phyloP scores from a whole-genome alignment of 345 rosid species.

The Rhodamnia rubescens region DNA sequence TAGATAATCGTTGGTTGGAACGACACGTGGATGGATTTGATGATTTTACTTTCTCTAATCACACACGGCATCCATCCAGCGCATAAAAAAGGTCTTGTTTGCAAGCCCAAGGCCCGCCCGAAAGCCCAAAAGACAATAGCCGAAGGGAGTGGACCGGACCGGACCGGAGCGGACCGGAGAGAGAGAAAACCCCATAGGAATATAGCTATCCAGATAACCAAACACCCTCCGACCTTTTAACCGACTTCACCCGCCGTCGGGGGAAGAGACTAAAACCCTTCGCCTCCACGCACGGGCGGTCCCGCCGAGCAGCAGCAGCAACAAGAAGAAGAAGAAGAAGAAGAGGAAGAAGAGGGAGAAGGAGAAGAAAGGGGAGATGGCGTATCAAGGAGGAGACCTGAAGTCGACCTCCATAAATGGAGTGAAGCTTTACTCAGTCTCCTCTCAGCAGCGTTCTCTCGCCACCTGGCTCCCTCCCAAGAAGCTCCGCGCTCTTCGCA shows the following conservation, averaged over 20 bases:
- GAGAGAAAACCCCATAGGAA: not conserved
- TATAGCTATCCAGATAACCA: not conserved
- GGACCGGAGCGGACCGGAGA: not conserved
- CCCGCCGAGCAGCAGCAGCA: not conserved
- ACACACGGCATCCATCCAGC: too few relatives aligned
- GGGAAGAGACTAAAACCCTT: not conserved
- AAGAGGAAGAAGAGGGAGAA: not conserved
- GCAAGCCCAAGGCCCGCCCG: too few relatives aligned
- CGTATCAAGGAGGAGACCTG: slow-evolving; percentile 48
- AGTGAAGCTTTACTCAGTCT: slow-evolving; percentile 56
- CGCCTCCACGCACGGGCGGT: not conserved
- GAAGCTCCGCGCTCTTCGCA: slow-evolving; percentile 72
- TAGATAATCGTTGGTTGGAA: too few relatives aligned
- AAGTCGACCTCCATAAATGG: slow-evolving; percentile 81
- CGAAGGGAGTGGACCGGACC: not conserved
- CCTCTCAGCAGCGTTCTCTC: slow-evolving; percentile 48
- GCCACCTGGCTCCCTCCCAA: slow-evolving; percentile 69
- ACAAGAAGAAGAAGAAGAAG: not conserved
- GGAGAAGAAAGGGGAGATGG: slow-evolving; percentile 9
- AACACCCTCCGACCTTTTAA: not conserved
- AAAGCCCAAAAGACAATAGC: too few relatives aligned
- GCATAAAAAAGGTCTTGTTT: too few relatives aligned
- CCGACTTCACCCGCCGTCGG: not conserved
- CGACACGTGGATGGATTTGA: too few relatives aligned
- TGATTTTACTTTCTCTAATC: too few relatives aligned